phyloP scores from a whole-genome alignment of 1,284 basidiomycete species.

The Schizophyllum commune region DNA sequence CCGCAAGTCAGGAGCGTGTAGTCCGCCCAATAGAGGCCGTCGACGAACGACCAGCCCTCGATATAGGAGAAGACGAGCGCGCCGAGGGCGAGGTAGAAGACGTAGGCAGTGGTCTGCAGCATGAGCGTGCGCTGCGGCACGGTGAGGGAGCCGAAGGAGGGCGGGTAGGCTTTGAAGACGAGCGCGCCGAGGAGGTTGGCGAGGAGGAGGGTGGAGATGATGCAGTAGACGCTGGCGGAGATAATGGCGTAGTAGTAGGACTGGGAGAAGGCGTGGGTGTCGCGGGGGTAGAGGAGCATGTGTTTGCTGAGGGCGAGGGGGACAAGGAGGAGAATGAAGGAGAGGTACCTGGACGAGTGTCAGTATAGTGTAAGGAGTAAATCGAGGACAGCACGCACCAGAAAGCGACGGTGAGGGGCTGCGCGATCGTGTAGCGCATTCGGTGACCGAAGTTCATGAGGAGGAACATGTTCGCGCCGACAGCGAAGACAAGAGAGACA shows the following conservation, averaged over 20 bases:
- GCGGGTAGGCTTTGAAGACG: conserved; percentile 24
- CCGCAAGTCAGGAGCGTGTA: conserved; percentile 34
- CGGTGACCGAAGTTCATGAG: conserved; percentile 30
- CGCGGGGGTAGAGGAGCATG: conserved; percentile 8
- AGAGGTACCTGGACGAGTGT: conserved; percentile 22
- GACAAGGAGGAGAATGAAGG: conserved; percentile 23
- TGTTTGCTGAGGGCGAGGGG: conserved; percentile 21
- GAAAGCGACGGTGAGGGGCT: conserved; percentile 25
- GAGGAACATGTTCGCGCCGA: conserved; percentile 26
- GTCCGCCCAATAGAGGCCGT: conserved; percentile 32
- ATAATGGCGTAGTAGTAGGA: conserved; percentile 32
- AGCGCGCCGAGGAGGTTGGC: conserved; percentile 23
- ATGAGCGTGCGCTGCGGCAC: conserved; percentile 31
- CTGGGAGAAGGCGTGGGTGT: conserved; percentile 20
- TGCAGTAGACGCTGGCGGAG: conserved; percentile 21
- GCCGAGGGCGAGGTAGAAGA: conserved; percentile 28
- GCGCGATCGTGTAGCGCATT: conserved; percentile 25
- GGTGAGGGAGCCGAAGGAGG: conserved; percentile 27
- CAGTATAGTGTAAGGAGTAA: neutral
- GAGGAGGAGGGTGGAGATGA: conserved; percentile 27
- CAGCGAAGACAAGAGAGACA: conserved; percentile 22
- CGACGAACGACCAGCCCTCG: conserved; percentile 27
- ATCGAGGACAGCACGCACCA: conserved; percentile 18
- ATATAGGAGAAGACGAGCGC: conserved; percentile 26
- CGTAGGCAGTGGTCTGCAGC: conserved; percentile 32